These are phyloP conservation scores for Clavispora fructus DNA, from an alignment of 805 yeast species.

Conservation along the genomic window DNA sequence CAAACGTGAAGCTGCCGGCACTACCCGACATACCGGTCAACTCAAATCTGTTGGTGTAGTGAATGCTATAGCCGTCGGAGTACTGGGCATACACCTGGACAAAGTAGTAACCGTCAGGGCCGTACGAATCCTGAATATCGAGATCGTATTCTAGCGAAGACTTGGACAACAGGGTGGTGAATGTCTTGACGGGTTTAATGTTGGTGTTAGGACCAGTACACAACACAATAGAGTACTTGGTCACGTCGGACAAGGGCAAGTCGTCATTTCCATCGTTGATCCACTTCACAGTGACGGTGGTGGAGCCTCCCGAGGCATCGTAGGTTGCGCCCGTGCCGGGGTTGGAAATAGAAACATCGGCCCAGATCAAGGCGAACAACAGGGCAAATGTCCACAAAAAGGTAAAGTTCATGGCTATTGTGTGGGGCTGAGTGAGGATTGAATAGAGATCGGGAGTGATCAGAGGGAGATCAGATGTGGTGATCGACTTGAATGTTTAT, in stretches of 20 bases:
- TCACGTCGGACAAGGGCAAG: conserved; percentile 43
- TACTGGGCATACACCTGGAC: conserved; percentile 60
- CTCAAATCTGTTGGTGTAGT: conserved; percentile 62
- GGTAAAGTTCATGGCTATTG: background rate
- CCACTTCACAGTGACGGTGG: conserved; percentile 32
- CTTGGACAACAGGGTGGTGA: conserved; percentile 16
- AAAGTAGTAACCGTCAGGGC: conserved; percentile 64
- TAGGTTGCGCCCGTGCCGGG: conserved; percentile 39
- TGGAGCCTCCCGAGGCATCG: conserved; percentile 34
- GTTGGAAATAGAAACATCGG: conserved; percentile 42
- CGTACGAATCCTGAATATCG: conserved; percentile 36
- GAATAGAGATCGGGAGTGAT: background rate
- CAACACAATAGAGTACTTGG: conserved; percentile 46
- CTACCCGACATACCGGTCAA: conserved; percentile 72
- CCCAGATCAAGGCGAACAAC: conserved; percentile 22
- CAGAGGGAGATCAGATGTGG: background rate
- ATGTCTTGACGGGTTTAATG: conserved; percentile 37
- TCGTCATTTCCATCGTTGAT: conserved; percentile 47
- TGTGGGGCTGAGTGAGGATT: background rate
- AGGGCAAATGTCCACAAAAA: conserved; percentile 7
- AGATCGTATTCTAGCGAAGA: conserved; percentile 35
- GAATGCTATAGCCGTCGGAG: conserved; percentile 46
- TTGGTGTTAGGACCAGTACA: conserved; percentile 62
- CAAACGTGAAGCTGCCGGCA: conserved; percentile 37
- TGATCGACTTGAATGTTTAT: background rate